Percentiles rank a stretch among this genome's conserved stretches.
phyloP scores from a whole-genome alignment of 768 basidiomycete species.

The Pleurotus cornucopiae region DNA sequence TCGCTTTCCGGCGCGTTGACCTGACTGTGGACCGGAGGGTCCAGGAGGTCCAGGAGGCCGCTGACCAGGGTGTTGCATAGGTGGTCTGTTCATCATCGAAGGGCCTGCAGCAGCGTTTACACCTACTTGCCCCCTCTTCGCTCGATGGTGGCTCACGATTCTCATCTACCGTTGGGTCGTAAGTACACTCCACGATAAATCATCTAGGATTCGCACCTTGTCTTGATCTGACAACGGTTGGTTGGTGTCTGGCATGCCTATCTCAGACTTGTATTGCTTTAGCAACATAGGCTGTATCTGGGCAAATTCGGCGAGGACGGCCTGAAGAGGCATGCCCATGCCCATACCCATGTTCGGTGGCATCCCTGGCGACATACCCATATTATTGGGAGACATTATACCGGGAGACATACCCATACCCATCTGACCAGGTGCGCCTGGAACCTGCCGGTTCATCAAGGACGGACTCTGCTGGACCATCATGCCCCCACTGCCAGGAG shows the following conservation, averaged over 20 bases:
- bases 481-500: conserved; percentile 42
- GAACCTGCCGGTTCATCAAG: conserved; percentile 42
- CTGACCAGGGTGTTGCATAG: conserved; percentile 20
- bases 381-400: conserved; percentile 3
- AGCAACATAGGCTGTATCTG: background rate
- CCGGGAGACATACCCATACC: conserved; percentile 12
- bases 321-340: background rate
- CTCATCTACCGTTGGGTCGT: background rate
- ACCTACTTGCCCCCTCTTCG: background rate
- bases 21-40: conserved; percentile 26
- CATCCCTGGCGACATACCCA: conserved; percentile 9
- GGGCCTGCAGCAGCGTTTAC: background rate
- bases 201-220: background rate
- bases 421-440: conserved; percentile 18
- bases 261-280: background rate
- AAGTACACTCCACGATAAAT: background rate
- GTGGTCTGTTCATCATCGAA: conserved; percentile 8
- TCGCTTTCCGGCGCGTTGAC: conserved; percentile 38
- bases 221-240: background rate
- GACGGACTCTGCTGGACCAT: conserved; percentile 59
- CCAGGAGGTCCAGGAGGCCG: conserved; percentile 1
- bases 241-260: background rate
- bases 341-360: conserved; percentile 13
- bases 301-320: background rate
- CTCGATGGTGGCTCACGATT: background rate